A percentile compares a stretch with the other conserved stretches of the same genome.
Evolutionary conservation across 208 protist genomes (phyloP).

Genomic region (Herpetomonas tarakana): DNA sequence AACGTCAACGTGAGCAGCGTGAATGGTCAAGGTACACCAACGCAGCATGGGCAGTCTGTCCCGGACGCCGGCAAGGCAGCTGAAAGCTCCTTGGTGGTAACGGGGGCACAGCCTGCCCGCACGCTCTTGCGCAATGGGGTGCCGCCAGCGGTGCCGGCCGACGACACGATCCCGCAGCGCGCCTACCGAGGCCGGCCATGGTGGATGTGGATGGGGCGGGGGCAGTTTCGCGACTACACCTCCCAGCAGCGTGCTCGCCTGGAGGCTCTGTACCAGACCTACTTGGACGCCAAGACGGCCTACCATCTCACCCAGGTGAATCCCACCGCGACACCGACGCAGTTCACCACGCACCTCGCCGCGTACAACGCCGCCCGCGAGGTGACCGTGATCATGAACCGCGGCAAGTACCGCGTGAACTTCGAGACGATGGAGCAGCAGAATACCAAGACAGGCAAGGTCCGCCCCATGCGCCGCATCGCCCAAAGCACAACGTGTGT

Average conservation of each 20-base stretch:
- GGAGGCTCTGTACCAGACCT: neutral
- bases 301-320: neutral
- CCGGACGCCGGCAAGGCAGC: too few species aligned
- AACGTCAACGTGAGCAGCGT: neutral
- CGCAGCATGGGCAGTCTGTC: too few species aligned
- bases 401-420: slow-evolving; percentile 5
- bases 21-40: too few species aligned
- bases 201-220: neutral
- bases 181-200: neutral
- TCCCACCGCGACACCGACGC: neutral
- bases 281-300: neutral
- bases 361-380: neutral
- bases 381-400: neutral
- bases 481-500: too few species aligned
- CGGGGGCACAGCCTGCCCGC: neutral
- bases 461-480: slow-evolving; percentile 4
- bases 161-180: neutral
- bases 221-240: neutral
- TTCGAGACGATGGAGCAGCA: slow-evolving; percentile 12
- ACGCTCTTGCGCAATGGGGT: neutral
- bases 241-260: neutral
- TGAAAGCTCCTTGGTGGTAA: neutral
- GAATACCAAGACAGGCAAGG: slow-evolving; percentile 3
- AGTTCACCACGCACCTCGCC: neutral
- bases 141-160: neutral